Evolutionary conservation across 345 rosid species (phyloP).

Genomic region (Geranium rotundifolium): DNA sequence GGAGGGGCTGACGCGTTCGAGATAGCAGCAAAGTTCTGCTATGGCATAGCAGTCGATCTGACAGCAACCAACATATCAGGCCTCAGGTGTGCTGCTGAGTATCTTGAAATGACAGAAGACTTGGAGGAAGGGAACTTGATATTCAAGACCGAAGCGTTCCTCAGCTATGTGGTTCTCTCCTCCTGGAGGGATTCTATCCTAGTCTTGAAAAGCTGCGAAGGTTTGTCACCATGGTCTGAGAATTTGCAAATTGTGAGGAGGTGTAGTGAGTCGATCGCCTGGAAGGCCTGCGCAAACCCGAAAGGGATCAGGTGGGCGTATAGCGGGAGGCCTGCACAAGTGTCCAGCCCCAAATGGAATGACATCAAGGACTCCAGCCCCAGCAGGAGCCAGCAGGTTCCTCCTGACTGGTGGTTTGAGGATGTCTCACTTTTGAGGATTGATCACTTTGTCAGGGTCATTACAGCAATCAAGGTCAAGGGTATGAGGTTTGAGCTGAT

Average conservation of each 20-base stretch:
- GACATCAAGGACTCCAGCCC: conserved; percentile 74
- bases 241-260: conserved; percentile 90
- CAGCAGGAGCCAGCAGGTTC: conserved; percentile 62
- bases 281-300: conserved; percentile 97
- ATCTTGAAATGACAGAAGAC: conserved; percentile 99
- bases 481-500: conserved; percentile 88
- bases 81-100: conserved; percentile 87
- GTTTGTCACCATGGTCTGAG: conserved; percentile 94
- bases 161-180: conserved; percentile 86
- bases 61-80: conserved; percentile 87
- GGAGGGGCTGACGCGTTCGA: conserved; percentile 88
- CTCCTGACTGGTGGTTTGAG: conserved; percentile 99
- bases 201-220: conserved; percentile 82
- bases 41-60: conserved; percentile 85
- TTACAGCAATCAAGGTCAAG: conserved; percentile 91
- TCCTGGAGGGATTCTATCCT: conserved; percentile 95
- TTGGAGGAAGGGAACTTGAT: conserved; percentile 94
- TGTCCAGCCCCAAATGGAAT: conserved; percentile 76
- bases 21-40: conserved; percentile 91
- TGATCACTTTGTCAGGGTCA: conserved; percentile 85
- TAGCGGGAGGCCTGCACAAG: conserved; percentile 57
- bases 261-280: conserved; percentile 95
- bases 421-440: conserved; percentile 89
- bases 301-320: conserved; percentile 94
- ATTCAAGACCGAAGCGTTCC: conserved; percentile 96